Base-by-base conservation (phyloP, 345 rosid genomes). In the Brassica carinata region DNA sequence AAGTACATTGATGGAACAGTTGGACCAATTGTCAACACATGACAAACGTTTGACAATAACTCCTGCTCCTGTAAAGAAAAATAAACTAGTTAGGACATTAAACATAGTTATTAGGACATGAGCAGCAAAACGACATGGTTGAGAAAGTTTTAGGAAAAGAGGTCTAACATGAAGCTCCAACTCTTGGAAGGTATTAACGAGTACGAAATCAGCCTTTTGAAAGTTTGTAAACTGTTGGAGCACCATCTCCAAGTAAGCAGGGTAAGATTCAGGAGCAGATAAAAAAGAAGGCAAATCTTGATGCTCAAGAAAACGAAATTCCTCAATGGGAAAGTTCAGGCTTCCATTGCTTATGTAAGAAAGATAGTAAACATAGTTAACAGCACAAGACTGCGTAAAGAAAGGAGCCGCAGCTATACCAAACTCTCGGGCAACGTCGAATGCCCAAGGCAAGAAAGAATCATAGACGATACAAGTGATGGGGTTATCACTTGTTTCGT, bases 301-400 rank as follows among this genome's bases (percentile, higher is more conserved):
- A 5, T 76, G 78, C 83, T 84, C 90, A 40, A 90, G 86, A 67
- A 78, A 68, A 7, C 89, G 83, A 71, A 89, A 27, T 0, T 79
- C 77, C n/a, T 78, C 9, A 33, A 87, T 31, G 2, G 96, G 93
- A 65, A 85, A 67, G 8, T 57, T 83, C 79, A 93, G 19, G 64
- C 77, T 19, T 19, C 88, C 87, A 3, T 74, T 5, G 75, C 69
- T 68, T 5, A 26, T 67, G 10, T 82, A 82, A 72, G 75, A 64
- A 19, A 73, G 63, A n/a, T 89, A 90, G 43, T 86, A 88, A 4
- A 93, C 36, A 45, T 79, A 91, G 83, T 91, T 77, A 5, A 91
- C 92, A 0, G 86, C 84, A 65, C 94, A 91, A 2, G 84, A 69
- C 38, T 91, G 94, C 1, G 98, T 91, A 33, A 93, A 93, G 77